Evolutionary conservation across 768 basidiomycete species (phyloP), one percentile per base, ranked within the genome.

Genomic region (Suillus americanus): DNA sequence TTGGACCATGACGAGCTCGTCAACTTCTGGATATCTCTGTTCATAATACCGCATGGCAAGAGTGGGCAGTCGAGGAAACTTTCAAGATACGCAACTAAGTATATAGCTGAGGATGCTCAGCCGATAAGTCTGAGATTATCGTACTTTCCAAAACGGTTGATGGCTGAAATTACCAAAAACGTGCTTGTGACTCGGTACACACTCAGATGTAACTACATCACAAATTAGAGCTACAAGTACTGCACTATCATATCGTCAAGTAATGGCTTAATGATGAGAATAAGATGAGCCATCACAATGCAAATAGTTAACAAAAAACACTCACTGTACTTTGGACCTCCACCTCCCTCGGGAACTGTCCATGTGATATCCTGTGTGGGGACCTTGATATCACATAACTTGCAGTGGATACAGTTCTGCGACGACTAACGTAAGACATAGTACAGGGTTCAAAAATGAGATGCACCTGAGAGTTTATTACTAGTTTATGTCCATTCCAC

Each of bases 1-100:
- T 75, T 99, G 96, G 14, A 99, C 97, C 97, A 99, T 98, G 78
- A 99, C 97, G 60, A 99, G 89, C 77, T 97, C 94, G 76, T 99
- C 97, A 67, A 97, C 94, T 78, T 98, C 93, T 33, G 95, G 95
- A 75, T 95, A 97, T 71, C 89, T 88, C 73, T 91, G 92, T 76
- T 94, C 89, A 78, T 97, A 97, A 79, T 94, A 98, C 45, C 95
- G 88, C 94, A 96, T 95, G 28, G 56, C 23, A 38, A 57, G 28
- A 25, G 20, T 43, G 28, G 57, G 18, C 10, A 30, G 18, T 28
- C 5, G 12, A 20, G 10, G 40, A 20, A 41, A 30, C 28, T 59
- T 41, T 41, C 57, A 30, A 59, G 57, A 59, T n/a, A 30, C 12
- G 16, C 23, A 59, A 28, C 5, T 20, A 43, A 12, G 25, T 56